Percentiles rank a stretch among this genome's conserved stretches.
phyloP scores from a whole-genome alignment of 441 rosid genomes.

The Adansonia madagascariensis region DNA sequence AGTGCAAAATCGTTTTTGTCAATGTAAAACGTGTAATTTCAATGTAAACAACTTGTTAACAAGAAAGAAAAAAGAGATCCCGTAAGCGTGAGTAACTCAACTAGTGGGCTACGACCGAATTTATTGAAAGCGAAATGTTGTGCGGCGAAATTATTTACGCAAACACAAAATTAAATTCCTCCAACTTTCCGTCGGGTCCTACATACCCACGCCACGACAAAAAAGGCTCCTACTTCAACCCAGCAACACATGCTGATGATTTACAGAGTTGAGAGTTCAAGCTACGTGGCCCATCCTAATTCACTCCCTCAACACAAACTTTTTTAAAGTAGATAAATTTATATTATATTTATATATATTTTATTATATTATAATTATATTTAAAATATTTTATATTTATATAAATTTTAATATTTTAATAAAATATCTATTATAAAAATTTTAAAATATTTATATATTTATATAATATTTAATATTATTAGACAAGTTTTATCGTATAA shows the following conservation, averaged over 20 bases:
- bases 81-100: no score
- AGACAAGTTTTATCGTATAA: background rate
- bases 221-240: no score
- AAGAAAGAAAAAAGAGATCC: background rate
- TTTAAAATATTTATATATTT: no score
- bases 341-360: no score
- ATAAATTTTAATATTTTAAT: no score
- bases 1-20: no score
- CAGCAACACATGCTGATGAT: background rate
- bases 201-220: background rate
- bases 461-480: no score
- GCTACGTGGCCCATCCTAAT: background rate
- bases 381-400: no score
- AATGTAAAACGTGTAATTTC: background rate
- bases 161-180: background rate
- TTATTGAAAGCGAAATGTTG: background rate
- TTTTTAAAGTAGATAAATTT: no score
- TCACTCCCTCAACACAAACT: background rate
- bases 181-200: background rate
- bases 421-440: no score
- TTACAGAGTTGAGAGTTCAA: background rate
- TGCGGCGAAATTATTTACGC: constrained; percentile 24
- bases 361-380: no score
- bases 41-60: background rate
- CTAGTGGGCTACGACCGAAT: no score